A percentile compares a stretch with the other conserved stretches of the same genome.
Conservation (phyloP, 768 basidiomycete species). For the Boletellus ananas region DNA sequence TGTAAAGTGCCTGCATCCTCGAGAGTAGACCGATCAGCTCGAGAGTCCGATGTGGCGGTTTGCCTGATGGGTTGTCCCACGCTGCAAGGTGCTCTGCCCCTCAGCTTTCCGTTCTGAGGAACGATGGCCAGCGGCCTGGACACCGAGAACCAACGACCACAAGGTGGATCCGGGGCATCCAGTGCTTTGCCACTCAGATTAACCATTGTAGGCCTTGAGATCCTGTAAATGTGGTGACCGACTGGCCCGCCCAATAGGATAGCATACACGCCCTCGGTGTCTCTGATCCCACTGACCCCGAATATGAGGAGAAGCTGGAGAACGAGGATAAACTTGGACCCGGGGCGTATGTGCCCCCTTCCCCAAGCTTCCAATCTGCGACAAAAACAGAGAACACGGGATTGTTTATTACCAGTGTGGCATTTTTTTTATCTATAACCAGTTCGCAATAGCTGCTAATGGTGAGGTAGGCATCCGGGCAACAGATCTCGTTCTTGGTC, state of each 20-base stretch:
- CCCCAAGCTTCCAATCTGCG: not conserved
- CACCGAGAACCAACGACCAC: not conserved
- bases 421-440: not conserved
- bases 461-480: slow-evolving; percentile 1
- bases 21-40: no score
- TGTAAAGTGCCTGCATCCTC: no score
- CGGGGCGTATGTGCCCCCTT: not conserved
- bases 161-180: not conserved
- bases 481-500: not conserved
- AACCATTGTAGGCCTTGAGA: not conserved
- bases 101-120: no score
- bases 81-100: not conserved
- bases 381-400: not conserved
- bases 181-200: not conserved
- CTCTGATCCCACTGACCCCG: not conserved
- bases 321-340: not conserved
- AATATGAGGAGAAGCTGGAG: not conserved
- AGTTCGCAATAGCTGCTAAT: not conserved
- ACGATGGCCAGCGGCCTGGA: not conserved
- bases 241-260: not conserved
- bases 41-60: no score
- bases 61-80: not conserved
- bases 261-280: not conserved
- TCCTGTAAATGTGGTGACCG: no score
- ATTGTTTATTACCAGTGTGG: not conserved